Percentiles rank a stretch among this genome's conserved stretches.
These are phyloP conservation scores for Kandelia obovata DNA, from an alignment of 345 rosid species.

Conservation along the genomic window DNA sequence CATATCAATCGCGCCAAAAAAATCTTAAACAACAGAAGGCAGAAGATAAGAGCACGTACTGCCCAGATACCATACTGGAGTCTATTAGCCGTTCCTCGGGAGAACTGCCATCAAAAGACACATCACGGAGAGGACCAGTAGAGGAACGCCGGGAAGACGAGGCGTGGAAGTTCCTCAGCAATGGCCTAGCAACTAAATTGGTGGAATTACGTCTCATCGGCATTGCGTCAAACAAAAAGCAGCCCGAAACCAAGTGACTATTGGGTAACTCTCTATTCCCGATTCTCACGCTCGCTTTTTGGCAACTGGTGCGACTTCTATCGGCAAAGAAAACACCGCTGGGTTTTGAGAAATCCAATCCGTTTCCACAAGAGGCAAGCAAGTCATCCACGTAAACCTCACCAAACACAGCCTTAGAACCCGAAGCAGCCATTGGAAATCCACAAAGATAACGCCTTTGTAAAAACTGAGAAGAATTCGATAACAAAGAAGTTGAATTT, in stretches of 20 bases:
- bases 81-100: constrained; percentile 38
- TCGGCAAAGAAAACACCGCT: constrained; percentile 50
- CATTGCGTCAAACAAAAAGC: constrained; percentile 30
- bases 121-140: constrained; percentile 53
- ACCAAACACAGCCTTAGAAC: constrained; percentile 61
- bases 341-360: constrained; percentile 52
- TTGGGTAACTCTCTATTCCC: constrained; percentile 33
- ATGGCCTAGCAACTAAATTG: constrained; percentile 26
- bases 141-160: constrained; percentile 40
- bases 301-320: constrained; percentile 35
- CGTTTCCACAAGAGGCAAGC: constrained; percentile 45
- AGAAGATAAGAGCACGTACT: constrained; percentile 40
- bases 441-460: constrained; percentile 20
- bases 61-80: constrained; percentile 39
- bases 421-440: constrained; percentile 60
- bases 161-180: constrained; percentile 37
- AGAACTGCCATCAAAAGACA: constrained; percentile 53
- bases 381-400: constrained; percentile 67
- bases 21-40: background rate
- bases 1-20: too few relatives aligned
- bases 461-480: constrained; percentile 20
- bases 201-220: constrained; percentile 23
- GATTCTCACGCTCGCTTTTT: constrained; percentile 45
- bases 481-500: constrained; percentile 19
- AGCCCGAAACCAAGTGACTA: constrained; percentile 42